Base-by-base conservation (phyloP, 306 rosid genomes). In the Cucurbita pepo region DNA sequence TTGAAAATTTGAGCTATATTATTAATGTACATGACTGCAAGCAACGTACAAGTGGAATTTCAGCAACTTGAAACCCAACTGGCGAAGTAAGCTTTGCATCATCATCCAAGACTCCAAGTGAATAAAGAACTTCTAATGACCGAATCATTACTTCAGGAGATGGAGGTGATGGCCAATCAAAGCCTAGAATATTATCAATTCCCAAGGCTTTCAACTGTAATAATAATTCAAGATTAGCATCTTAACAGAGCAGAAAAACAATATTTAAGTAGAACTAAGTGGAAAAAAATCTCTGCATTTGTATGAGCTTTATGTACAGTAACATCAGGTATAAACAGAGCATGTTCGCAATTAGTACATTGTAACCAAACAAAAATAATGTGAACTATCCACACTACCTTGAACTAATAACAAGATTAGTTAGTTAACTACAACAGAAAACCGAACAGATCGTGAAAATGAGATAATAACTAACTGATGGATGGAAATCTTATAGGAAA, bases 111-210 rank as follows among this genome's bases (percentile, higher is more conserved):
- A 88, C 86, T 54, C 90, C 96, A 57, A 93, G 96, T 41, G 97
- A 93, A 86, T 86, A 93, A 66, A 93, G 92, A 73, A 93, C 87
- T 86, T 93, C 98, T 19, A 93, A 85, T 1, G 98, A 90, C 50
- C 98, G 89, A 79, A 93, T 84, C 98, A 93, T 88, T 77, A 96
- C 90, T 85, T 93, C 98, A 47, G 96, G 85, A 64, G 97, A 88
- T 64, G 98, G 98, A 85, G 98, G 86, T 52, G 97, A 92, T 58
- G 89, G 98, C 98, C 96, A 93, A 78, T 93, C 96, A 84, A 93
- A 93, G 79, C 98, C 94, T 83, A 93, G 70, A 69, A 93, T 93
- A 77, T 90, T 93, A 83, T 93, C 98, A 67, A 93, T 88, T 74
- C 98, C 98, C 81, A 93, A 77, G 43, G 98, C 87, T 79, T 93